Conservation (phyloP, 2,329 filamentous ascomycete genomes). For the Fusarium denticulatum region DNA sequence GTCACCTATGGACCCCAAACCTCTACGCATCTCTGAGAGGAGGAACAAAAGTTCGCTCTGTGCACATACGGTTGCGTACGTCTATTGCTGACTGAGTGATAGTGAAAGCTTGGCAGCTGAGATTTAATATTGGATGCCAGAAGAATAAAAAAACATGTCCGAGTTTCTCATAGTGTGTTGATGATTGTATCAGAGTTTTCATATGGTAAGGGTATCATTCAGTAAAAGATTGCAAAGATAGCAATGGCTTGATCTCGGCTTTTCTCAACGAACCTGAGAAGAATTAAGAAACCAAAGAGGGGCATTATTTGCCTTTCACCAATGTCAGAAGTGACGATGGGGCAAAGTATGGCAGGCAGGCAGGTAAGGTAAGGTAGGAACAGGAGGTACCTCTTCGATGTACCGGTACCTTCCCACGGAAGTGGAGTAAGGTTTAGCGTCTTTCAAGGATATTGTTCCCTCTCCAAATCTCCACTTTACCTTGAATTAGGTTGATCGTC, state of each 20-base stretch:
- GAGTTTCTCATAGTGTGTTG: background rate
- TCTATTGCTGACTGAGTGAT: constrained; percentile 2
- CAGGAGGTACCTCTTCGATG: constrained; percentile 23
- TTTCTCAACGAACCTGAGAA: background rate
- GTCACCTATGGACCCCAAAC: background rate
- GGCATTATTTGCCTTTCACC: background rate
- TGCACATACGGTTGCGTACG: background rate
- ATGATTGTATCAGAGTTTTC: background rate
- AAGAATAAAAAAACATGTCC: background rate
- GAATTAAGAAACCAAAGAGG: constrained; percentile 1
- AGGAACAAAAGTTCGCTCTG: constrained; percentile 18
- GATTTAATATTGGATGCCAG: background rate
- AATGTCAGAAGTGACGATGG: background rate
- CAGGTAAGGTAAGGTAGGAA: too few species aligned
- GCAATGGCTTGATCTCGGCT: background rate
- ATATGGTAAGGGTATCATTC: background rate
- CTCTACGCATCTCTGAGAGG: background rate
- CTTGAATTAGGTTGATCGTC: constrained; percentile 36
- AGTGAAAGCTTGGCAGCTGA: constrained; percentile 11
- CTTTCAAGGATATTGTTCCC: background rate
- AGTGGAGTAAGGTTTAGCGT: constrained; percentile 25
- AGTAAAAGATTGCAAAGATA: background rate
- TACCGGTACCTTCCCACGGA: constrained; percentile 23
- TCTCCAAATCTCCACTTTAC: constrained; percentile 35
- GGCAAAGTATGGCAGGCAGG: background rate